These are phyloP conservation scores for Canna indica DNA, from an alignment of 176 grass and related monocot species.

Conservation along the genomic window DNA sequence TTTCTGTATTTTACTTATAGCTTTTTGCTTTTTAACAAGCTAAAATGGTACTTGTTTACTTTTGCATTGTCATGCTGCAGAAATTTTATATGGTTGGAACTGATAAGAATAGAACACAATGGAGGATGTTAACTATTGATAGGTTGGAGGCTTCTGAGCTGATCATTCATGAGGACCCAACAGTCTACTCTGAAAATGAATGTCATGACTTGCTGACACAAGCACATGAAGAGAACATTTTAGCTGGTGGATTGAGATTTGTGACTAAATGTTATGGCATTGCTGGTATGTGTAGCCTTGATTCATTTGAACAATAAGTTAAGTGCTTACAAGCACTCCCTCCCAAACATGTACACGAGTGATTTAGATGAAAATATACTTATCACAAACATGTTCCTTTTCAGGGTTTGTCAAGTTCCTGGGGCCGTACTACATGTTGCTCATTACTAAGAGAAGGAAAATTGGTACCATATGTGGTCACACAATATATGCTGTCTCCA, in stretches of 20 bases:
- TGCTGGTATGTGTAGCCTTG: constrained; percentile 35
- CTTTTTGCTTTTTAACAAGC: neutral
- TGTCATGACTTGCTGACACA: constrained; percentile 54
- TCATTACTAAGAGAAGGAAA: constrained; percentile 88
- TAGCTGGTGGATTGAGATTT: constrained; percentile 73
- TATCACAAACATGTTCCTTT: neutral
- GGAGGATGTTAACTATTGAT: constrained; percentile 82
- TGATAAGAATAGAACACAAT: constrained; percentile 58
- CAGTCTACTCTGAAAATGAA: constrained; percentile 51
- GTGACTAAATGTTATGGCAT: constrained; percentile 93
- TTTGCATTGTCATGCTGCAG: constrained; percentile 32
- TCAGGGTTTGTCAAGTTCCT: constrained; percentile 92
- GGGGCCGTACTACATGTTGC: constrained; percentile 88
- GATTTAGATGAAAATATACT: neutral
- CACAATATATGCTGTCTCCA: constrained; percentile 58
- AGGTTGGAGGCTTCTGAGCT: constrained; percentile 53
- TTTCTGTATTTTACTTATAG: neutral
- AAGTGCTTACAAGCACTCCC: neutral
- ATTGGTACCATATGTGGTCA: constrained; percentile 85
- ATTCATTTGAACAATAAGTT: neutral
- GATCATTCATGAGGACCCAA: constrained; percentile 61
- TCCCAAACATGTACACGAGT: neutral
- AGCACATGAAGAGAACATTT: constrained; percentile 64
- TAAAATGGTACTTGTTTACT: constrained; percentile 4
- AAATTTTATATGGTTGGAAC: constrained; percentile 88